Conservation (phyloP, 2,329 filamentous ascomycete species). For the Colletotrichum destructivum region DNA sequence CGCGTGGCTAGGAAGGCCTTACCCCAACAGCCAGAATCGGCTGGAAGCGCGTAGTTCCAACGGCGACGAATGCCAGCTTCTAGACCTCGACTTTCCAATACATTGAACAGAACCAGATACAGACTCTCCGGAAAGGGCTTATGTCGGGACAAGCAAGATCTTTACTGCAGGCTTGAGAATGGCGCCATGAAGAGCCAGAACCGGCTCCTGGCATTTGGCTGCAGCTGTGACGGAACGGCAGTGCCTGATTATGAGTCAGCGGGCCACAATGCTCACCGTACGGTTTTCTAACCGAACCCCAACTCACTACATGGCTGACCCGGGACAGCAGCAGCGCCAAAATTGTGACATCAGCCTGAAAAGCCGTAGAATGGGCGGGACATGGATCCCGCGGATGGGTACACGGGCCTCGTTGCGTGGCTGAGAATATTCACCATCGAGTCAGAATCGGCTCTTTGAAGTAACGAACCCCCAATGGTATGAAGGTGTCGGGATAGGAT, state of each 20-base stretch:
- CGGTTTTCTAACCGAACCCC: background rate
- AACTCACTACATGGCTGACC: no score
- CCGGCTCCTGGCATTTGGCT: background rate
- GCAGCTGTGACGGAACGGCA: background rate
- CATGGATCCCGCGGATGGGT: no score
- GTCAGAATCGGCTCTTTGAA: no score
- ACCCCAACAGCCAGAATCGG: background rate
- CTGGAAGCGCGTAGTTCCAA: background rate
- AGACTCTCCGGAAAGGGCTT: background rate
- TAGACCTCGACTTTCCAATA: background rate
- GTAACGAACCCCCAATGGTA: no score
- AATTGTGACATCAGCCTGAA: no score
- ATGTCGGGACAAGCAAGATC: background rate
- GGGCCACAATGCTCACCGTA: background rate
- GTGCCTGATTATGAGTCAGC: background rate
- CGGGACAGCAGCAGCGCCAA: no score
- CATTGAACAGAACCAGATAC: background rate
- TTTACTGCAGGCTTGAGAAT: background rate
- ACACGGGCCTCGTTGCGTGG: no score
- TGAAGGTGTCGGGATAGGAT: no score
- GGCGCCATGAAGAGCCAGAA: background rate
- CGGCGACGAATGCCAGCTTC: background rate
- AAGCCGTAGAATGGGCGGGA: no score
- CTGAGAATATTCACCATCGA: no score
- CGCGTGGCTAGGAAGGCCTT: background rate